phyloP scores from a whole-genome alignment of 2,329 filamentous ascomycete species.

The Ceratocystis huliohia region DNA sequence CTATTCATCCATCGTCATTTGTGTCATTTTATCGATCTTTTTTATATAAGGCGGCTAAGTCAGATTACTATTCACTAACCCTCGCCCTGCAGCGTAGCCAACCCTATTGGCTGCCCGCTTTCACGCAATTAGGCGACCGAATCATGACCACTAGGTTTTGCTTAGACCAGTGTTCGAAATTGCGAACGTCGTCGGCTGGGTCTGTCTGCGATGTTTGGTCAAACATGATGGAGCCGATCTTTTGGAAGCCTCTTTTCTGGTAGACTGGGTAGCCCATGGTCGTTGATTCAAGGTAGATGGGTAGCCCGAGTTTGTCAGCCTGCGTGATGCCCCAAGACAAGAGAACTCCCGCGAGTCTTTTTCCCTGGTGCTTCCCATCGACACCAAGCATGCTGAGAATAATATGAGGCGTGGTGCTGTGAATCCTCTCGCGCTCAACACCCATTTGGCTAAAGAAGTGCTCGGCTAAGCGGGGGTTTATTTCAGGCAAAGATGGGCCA shows the following conservation, averaged over 20 bases:
- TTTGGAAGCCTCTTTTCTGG: constrained; percentile 14
- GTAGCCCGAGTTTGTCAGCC: constrained; percentile 13
- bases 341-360: constrained; percentile 10
- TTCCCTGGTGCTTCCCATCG: constrained; percentile 12
- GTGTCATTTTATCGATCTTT: no score
- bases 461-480: constrained; percentile 13
- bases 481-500: neutral
- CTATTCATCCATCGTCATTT: no score
- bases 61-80: no score
- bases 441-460: constrained; percentile 19
- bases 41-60: no score
- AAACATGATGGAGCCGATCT: constrained; percentile 14
- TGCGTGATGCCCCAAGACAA: constrained; percentile 19
- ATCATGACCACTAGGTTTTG: constrained; percentile 19
- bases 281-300: constrained; percentile 19
- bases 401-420: constrained; percentile 18
- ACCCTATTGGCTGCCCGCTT: neutral
- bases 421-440: constrained; percentile 14
- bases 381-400: constrained; percentile 19
- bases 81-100: no score
- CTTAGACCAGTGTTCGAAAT: constrained; percentile 12
- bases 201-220: constrained; percentile 6
- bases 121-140: constrained; percentile 1
- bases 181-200: neutral
- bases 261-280: constrained; percentile 18